phyloP scores from a whole-genome alignment of 2,329 filamentous ascomycete species.

The Colletotrichum gigasporum region DNA sequence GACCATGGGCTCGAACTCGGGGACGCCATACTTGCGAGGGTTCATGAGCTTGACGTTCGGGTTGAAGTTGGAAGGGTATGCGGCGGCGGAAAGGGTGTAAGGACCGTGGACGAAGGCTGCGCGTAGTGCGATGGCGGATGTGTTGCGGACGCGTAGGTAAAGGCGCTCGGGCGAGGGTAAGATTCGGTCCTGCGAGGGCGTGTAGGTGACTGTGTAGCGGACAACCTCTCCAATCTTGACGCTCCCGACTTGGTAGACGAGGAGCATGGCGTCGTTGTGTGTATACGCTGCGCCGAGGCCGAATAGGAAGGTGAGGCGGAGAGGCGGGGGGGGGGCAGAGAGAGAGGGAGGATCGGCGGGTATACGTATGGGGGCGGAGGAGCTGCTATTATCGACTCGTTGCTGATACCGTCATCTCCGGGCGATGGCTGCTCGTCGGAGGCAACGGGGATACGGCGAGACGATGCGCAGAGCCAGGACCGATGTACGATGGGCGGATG shows the following conservation, averaged over 20 bases:
- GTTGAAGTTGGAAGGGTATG: conserved; percentile 84
- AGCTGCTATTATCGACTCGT: conserved; percentile 14
- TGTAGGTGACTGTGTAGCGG: conserved; percentile 92
- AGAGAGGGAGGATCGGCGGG: not conserved
- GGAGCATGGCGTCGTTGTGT: conserved; percentile 71
- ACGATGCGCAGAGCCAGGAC: not conserved
- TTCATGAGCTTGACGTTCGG: conserved; percentile 82
- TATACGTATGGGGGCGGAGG: not conserved
- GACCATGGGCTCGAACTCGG: conserved; percentile 94
- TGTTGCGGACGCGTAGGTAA: conserved; percentile 90
- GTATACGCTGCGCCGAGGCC: not conserved
- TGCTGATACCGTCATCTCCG: conserved; percentile 24
- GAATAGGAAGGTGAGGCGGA: too few relatives aligned
- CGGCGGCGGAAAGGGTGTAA: conserved; percentile 88
- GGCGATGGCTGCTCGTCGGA: not conserved
- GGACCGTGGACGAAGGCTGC: conserved; percentile 97
- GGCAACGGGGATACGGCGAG: not conserved
- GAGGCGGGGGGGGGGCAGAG: not conserved
- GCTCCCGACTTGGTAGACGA: conserved; percentile 89
- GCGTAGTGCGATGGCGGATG: conserved; percentile 86
- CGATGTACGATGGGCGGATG: not conserved
- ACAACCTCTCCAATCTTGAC: conserved; percentile 96
- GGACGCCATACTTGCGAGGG: conserved; percentile 76
- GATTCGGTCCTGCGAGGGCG: conserved; percentile 87
- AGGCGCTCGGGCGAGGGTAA: conserved; percentile 84